Percentiles rank a stretch among this genome's conserved stretches.
phyloP scores from a whole-genome alignment of 2,329 filamentous ascomycete species.

The Drechslerella dactyloides region DNA sequence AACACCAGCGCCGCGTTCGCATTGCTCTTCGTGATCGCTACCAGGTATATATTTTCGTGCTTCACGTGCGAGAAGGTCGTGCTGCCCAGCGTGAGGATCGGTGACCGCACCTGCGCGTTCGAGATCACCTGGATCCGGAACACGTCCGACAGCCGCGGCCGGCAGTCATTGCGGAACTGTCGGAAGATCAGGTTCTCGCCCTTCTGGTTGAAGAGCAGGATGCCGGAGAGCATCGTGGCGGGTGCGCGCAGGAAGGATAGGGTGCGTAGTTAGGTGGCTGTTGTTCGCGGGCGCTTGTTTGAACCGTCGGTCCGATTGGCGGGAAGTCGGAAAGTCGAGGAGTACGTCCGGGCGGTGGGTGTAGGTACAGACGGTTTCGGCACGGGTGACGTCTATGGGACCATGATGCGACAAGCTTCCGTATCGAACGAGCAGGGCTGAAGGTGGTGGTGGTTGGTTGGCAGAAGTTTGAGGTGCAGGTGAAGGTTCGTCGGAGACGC shows the following conservation, averaged over 20 bases:
- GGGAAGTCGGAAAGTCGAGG: neutral
- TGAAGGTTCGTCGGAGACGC: neutral
- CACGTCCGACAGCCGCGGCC: constrained; percentile 94
- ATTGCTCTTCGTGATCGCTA: constrained; percentile 98
- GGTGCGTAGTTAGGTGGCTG: constrained; percentile 1
- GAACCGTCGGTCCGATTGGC: constrained; percentile 5
- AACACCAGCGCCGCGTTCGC: constrained; percentile 98
- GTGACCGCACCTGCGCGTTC: constrained; percentile 95
- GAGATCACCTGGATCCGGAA: constrained; percentile 99
- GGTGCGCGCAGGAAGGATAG: neutral
- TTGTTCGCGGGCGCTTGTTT: constrained; percentile 1
- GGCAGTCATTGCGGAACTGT: constrained; percentile 97
- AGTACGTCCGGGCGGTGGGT: neutral
- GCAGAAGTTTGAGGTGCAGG: neutral
- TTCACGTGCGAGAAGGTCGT: constrained; percentile 99
- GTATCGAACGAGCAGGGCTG: neutral
- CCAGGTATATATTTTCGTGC: constrained; percentile 98
- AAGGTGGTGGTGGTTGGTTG: neutral
- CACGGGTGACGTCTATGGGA: neutral
- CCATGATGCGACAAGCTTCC: constrained; percentile 11
- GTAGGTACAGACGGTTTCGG: neutral
- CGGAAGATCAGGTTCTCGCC: constrained; percentile 99
- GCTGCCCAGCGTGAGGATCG: constrained; percentile 93
- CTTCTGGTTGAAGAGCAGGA: constrained; percentile 99
- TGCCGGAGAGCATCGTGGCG: constrained; percentile 85